phyloP scores from a whole-genome alignment of 169 alveolate species.

The Plasmodium gaboni region DNA sequence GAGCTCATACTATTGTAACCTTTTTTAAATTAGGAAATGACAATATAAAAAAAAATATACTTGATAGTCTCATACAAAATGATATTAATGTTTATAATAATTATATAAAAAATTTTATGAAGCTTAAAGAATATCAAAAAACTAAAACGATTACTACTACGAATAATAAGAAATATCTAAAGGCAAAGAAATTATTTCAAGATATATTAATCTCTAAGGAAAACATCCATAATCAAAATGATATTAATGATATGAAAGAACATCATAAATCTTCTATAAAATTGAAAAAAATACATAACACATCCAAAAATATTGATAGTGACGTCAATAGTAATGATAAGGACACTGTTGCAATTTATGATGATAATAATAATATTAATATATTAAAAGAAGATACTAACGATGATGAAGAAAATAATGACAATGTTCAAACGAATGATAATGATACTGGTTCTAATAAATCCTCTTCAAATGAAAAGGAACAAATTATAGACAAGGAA shows the following conservation, averaged over 20 bases:
- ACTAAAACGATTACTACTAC: constrained; percentile 33
- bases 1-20: constrained; percentile 46
- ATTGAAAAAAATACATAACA: not conserved
- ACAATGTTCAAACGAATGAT: not conserved
- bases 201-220: constrained; percentile 36
- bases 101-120: constrained; percentile 52
- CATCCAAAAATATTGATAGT: not conserved
- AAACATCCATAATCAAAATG: not conserved
- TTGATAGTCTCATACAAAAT: constrained; percentile 35
- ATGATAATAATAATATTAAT: not conserved
- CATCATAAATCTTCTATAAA: not conserved
- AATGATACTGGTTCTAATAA: not conserved
- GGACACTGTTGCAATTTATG: not conserved
- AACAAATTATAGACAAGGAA: constrained; percentile 4
- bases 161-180: constrained; percentile 45
- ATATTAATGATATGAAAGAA: not conserved
- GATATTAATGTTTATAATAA: constrained; percentile 48
- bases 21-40: constrained; percentile 59
- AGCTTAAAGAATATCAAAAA: constrained; percentile 58
- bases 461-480: not conserved
- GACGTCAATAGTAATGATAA: not conserved
- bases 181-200: constrained; percentile 71
- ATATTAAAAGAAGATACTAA: not conserved
- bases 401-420: not conserved
- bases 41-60: constrained; percentile 44